phyloP scores from a whole-genome alignment of 2,329 filamentous ascomycete species.

The Xylariaceae sp. region DNA sequence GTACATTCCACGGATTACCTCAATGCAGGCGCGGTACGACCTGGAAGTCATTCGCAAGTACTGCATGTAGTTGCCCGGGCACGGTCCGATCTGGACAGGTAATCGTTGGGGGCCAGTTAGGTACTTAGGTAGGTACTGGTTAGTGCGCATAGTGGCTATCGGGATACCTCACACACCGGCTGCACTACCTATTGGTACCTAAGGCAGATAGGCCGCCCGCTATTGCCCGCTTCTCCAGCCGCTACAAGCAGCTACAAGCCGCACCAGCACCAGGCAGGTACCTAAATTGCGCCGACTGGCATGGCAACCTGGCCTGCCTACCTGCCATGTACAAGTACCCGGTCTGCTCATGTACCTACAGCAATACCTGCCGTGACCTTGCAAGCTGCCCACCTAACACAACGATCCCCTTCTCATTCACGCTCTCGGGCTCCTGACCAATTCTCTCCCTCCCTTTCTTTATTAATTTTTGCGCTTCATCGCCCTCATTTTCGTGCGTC shows the following conservation, averaged over 20 bases:
- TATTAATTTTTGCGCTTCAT: slow-evolving; percentile 24
- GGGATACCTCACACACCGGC: not conserved
- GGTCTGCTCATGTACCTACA: not conserved
- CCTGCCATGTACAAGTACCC: too few species aligned
- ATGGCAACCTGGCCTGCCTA: not conserved
- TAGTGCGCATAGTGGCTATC: not conserved
- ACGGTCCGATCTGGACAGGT: too few species aligned
- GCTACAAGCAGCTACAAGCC: not conserved
- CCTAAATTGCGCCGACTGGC: not conserved
- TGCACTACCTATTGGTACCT: not conserved
- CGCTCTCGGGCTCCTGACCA: slow-evolving; percentile 12
- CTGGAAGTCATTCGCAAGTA: not conserved
- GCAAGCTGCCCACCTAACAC: slow-evolving; percentile 11
- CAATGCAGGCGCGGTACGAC: too few species aligned
- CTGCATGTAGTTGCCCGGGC: not conserved
- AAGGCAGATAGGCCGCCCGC: not conserved
- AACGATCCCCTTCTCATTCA: slow-evolving; percentile 14
- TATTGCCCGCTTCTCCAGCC: not conserved
- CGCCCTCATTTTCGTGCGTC: slow-evolving; percentile 25
- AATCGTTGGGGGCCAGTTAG: too few species aligned
- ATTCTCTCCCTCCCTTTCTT: slow-evolving; percentile 17
- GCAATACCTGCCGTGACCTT: not conserved
- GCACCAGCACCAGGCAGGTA: not conserved
- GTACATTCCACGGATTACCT: too few species aligned
- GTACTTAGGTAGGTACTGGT: too few species aligned